Conservation (phyloP, 495 filamentous ascomycete species). For the Thermothielavioides terrestris region DNA sequence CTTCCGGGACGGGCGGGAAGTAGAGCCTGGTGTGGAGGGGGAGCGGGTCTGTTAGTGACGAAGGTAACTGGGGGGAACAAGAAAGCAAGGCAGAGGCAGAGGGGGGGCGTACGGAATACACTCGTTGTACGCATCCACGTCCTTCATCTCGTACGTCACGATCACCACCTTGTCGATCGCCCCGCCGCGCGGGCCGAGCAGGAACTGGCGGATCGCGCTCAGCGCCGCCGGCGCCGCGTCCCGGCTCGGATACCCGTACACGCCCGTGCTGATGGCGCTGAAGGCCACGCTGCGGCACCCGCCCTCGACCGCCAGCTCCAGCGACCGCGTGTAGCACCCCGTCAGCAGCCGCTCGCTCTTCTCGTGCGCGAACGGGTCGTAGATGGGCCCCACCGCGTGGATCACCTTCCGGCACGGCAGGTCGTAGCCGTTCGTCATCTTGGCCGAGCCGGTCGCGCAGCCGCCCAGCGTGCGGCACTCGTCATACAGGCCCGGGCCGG, state of each 20-base stretch:
- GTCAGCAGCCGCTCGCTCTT: constrained; percentile 45
- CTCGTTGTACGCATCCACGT: constrained; percentile 60
- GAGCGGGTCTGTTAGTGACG: neutral
- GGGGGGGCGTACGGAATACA: constrained; percentile 58
- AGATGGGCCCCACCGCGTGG: constrained; percentile 88
- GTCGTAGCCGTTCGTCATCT: constrained; percentile 70
- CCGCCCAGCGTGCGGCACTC: constrained; percentile 64
- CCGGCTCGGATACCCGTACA: constrained; percentile 77
- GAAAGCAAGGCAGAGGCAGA: neutral
- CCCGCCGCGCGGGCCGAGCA: constrained; percentile 47
- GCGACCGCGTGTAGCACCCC: constrained; percentile 65
- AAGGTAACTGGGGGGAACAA: neutral
- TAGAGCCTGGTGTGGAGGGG: constrained; percentile 16
- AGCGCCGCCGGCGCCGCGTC: constrained; percentile 63
- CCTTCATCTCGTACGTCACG: constrained; percentile 70
- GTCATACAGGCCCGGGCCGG: constrained; percentile 55
- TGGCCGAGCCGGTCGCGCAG: constrained; percentile 71
- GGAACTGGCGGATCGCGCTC: constrained; percentile 59
- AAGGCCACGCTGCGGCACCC: constrained; percentile 70
- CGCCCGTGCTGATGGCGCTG: constrained; percentile 70
- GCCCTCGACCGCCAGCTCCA: constrained; percentile 62
- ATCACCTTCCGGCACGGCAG: constrained; percentile 74
- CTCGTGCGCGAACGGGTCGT: constrained; percentile 34
- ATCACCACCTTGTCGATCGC: constrained; percentile 69
- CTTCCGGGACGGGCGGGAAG: constrained; percentile 31